These are phyloP conservation scores for Eragrostis nindensis DNA, from an alignment of 176 grass and related monocot species.

Conservation along the genomic window DNA sequence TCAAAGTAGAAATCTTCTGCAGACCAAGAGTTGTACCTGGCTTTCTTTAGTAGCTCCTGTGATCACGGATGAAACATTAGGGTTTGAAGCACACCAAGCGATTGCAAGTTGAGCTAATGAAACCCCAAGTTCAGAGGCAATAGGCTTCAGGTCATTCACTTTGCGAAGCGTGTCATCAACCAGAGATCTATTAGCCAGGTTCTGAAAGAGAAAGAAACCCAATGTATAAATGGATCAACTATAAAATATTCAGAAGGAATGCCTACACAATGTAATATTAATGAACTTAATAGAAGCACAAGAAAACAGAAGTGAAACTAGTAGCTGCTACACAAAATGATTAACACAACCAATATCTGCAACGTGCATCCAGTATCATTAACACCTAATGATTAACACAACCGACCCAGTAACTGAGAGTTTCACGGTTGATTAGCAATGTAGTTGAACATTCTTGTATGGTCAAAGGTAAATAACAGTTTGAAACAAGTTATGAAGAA, in stretches of 20 bases:
- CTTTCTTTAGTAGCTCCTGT: constrained; percentile 96
- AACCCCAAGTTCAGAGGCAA: constrained; percentile 81
- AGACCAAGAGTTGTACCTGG: constrained; percentile 64
- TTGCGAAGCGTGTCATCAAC: constrained; percentile 86
- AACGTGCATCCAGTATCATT: not conserved
- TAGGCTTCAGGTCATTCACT: constrained; percentile 85
- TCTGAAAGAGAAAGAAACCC: constrained; percentile 49
- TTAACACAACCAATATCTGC: not conserved
- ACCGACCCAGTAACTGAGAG: not conserved
- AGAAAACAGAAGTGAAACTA: not conserved
- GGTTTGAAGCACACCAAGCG: constrained; percentile 96
- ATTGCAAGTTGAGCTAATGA: constrained; percentile 85
- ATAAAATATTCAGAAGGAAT: not conserved
- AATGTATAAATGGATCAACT: not conserved
- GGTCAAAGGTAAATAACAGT: not conserved
- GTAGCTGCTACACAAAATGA: not conserved
- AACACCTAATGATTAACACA: not conserved
- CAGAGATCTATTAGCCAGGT: constrained; percentile 85
- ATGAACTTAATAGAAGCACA: not conserved
- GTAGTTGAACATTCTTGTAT: not conserved
- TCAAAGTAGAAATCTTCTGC: not conserved
- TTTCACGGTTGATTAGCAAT: not conserved
- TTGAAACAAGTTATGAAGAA: not conserved
- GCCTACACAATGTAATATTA: not conserved
- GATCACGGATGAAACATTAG: constrained; percentile 94